Base-by-base conservation (phyloP, 2,329 filamentous ascomycete species). In the Aspergillus tubingensis region DNA sequence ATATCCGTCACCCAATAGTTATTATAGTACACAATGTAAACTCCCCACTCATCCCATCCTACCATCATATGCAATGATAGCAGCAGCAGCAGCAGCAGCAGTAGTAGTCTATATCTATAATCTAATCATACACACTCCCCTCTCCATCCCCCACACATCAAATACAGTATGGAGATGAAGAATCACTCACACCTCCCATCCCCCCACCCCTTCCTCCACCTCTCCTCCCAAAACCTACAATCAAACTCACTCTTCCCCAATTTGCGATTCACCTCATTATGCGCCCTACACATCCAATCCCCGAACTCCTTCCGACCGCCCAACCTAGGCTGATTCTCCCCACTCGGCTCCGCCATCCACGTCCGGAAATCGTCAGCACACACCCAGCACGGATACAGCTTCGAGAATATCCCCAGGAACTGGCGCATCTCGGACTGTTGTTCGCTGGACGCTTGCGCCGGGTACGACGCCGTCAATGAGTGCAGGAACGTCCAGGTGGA, bases 401-500 rank as follows among this genome's bases (percentile, higher is more conserved):
- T 90, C 25, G 91, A 88, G 75, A 99, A 96, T 2, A 92, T 82
- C 23, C 81, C 80, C 68, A 99, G 83, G 78, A 99, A 98, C 54
- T 86, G 83, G 58, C 83, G 82, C 68, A 96, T 89, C 68, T 97
- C 90, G 30, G 80, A 79, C 74, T 97, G 92, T 68, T 96, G 86
- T 8, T 81, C 76, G 0, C 81, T 75, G 0, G 88, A 86, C 0
- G 95, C 92, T 7, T 74, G 77, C 7, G 84, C 81, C 1, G 95
- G 95, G 75, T 98, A 99, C 13, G 86, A 86, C 0, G 93, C 95
- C 13, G 94, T 91, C 65, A 99, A 91, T 8, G 90, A 89, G 81
- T 99, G 95, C 1, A 99, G 86, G 19, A 99, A 85, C 0, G 92
- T 97, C 95, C 95, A 99, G 11, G 92, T 91, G 62, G 88, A 88